Conservation (phyloP, 164 flowering plant species). For the Tetrastigma voinierianum region DNA sequence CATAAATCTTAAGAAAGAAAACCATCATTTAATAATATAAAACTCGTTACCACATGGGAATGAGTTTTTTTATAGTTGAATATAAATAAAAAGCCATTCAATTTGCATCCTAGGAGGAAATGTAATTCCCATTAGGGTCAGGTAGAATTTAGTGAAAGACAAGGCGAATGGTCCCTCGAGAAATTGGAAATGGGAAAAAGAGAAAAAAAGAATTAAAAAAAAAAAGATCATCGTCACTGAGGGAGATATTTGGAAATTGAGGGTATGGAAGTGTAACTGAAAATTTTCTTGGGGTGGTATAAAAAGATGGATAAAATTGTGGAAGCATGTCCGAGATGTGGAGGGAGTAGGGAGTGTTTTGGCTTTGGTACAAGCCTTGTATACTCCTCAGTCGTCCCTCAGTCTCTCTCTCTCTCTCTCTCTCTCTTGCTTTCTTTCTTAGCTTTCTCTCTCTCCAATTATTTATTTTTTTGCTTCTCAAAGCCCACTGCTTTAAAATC, state of each 20-base stretch:
- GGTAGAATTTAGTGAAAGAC: slow-evolving; percentile 6
- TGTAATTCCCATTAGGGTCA: background rate
- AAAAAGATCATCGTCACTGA: background rate
- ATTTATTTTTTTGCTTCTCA: slow-evolving; percentile 14
- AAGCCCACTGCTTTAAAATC: slow-evolving; percentile 14
- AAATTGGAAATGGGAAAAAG: background rate
- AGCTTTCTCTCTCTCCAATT: slow-evolving; percentile 25
- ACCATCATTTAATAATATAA: too few relatives aligned
- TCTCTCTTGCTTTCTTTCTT: slow-evolving; percentile 16
- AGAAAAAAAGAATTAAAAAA: background rate
- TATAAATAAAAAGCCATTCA: too few relatives aligned
- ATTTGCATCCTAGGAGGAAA: too few relatives aligned
- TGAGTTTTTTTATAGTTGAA: too few relatives aligned
- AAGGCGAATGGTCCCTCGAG: background rate
- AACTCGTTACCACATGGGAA: too few relatives aligned
- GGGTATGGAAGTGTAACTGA: too few relatives aligned
- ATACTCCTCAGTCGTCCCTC: slow-evolving; percentile 14
- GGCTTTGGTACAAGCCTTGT: slow-evolving; percentile 10
- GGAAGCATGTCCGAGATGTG: slow-evolving; percentile 10
- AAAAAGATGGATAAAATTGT: slow-evolving; percentile 2
- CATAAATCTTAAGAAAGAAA: too few relatives aligned
- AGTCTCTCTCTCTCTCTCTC: slow-evolving; percentile 17
- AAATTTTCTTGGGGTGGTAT: background rate
- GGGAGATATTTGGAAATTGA: background rate
- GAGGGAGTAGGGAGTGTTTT: background rate